Evolutionary conservation across 2,329 filamentous ascomycete species (phyloP).

Genomic region (Setomelanomma holmii): DNA sequence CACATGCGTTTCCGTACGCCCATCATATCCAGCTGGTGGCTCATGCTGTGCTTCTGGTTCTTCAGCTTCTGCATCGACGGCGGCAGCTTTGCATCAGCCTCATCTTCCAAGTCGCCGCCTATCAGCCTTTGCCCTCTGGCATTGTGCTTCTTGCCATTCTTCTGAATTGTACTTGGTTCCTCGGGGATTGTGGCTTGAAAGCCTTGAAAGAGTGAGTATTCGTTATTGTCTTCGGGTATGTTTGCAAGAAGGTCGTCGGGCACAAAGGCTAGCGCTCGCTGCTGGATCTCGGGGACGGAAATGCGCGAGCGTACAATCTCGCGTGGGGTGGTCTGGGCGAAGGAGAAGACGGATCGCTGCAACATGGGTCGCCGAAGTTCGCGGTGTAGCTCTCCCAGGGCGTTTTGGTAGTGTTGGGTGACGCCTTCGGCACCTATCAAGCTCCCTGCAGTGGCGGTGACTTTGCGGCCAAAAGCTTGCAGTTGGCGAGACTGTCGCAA

Average conservation of each 20-base stretch:
- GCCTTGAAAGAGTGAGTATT: constrained; percentile 94
- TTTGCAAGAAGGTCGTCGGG: constrained; percentile 89
- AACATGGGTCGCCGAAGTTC: constrained; percentile 83
- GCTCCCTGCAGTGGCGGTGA: constrained; percentile 90
- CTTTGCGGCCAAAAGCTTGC: constrained; percentile 92
- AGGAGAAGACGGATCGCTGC: constrained; percentile 89
- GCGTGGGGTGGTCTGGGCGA: constrained; percentile 89
- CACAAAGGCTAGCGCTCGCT: constrained; percentile 85
- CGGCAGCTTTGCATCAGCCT: constrained; percentile 62
- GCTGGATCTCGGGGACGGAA: constrained; percentile 90
- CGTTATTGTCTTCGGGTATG: constrained; percentile 84
- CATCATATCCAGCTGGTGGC: constrained; percentile 89
- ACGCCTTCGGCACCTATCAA: constrained; percentile 71
- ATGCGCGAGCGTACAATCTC: constrained; percentile 92
- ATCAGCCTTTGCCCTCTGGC: constrained; percentile 81
- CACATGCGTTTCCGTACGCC: constrained; percentile 96
- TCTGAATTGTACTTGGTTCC: constrained; percentile 58
- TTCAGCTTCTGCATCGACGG: constrained; percentile 76
- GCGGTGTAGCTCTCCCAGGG: constrained; percentile 87
- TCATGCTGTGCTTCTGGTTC: constrained; percentile 79
- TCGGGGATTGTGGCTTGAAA: constrained; percentile 92
- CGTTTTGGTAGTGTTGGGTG: constrained; percentile 78
- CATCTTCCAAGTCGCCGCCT: constrained; percentile 62
- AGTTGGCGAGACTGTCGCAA: constrained; percentile 76
- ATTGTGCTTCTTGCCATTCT: constrained; percentile 64